Evolutionary conservation across 805 yeast genomes (phyloP).

Genomic region (Candida nanaspora): DNA sequence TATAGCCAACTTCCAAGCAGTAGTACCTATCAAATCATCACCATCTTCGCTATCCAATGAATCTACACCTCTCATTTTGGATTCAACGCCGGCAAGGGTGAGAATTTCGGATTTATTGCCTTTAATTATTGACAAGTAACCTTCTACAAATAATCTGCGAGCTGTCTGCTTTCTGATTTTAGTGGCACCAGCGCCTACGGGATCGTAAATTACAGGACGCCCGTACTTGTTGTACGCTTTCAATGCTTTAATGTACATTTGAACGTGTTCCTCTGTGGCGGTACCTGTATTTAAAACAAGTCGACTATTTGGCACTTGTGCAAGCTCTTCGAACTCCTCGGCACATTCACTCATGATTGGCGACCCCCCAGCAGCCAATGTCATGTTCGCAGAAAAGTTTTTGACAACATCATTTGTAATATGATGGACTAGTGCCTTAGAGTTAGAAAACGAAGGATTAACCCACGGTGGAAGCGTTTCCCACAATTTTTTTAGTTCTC

Average conservation of each 20-base stretch:
- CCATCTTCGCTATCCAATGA: constrained; percentile 22
- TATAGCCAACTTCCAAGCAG: constrained; percentile 43
- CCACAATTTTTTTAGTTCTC: constrained; percentile 24
- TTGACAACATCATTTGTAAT: constrained; percentile 87
- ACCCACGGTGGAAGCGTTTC: constrained; percentile 3
- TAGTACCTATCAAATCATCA: constrained; percentile 19
- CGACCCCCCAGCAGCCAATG: constrained; percentile 76
- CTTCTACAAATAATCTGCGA: constrained; percentile 42
- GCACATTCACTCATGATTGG: constrained; percentile 81
- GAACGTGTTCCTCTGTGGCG: constrained; percentile 36
- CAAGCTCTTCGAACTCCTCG: constrained; percentile 62
- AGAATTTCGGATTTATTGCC: constrained; percentile 82
- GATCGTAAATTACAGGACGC: constrained; percentile 73
- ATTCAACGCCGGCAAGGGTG: constrained; percentile 43
- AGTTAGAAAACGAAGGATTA: background rate
- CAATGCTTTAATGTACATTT: constrained; percentile 44
- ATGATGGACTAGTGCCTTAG: constrained; percentile 73
- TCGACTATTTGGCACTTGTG: constrained; percentile 44
- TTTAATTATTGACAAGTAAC: constrained; percentile 62
- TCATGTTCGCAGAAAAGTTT: constrained; percentile 80
- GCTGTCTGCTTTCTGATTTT: constrained; percentile 43
- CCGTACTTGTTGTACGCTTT: constrained; percentile 47
- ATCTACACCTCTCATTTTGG: constrained; percentile 72
- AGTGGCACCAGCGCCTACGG: constrained; percentile 91
- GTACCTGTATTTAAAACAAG: constrained; percentile 76